Evolutionary conservation across 2,329 filamentous ascomycete genomes (phyloP).

Genomic region (Chaetoscypha palmicola): DNA sequence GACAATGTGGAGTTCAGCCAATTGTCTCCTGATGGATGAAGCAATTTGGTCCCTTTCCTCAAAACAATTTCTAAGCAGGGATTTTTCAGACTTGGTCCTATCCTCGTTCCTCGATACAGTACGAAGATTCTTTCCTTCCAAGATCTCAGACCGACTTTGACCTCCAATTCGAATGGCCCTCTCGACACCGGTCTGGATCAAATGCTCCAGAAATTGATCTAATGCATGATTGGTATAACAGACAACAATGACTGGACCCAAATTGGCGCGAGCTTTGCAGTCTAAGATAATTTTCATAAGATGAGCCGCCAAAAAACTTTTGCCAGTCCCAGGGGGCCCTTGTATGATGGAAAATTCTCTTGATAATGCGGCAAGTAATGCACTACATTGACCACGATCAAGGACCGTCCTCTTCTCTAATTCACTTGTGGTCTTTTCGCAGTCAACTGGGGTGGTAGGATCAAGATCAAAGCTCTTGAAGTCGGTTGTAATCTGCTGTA

Average conservation of each 20-base stretch:
- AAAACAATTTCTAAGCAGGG: slow-evolving; percentile 10
- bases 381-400: slow-evolving; percentile 10
- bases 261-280: slow-evolving; percentile 16
- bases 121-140: slow-evolving; percentile 22
- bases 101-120: slow-evolving; percentile 14
- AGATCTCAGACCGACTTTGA: slow-evolving; percentile 18
- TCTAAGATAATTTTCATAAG: slow-evolving; percentile 29
- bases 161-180: slow-evolving; percentile 44
- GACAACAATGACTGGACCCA: slow-evolving; percentile 33
- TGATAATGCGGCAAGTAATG: slow-evolving; percentile 12
- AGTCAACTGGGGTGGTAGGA: slow-evolving; percentile 21
- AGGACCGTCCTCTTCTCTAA: slow-evolving; percentile 18
- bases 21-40: too few relatives aligned
- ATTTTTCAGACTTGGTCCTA: slow-evolving; percentile 15
- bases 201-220: slow-evolving; percentile 41
- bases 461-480: slow-evolving; percentile 37
- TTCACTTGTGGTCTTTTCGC: neutral
- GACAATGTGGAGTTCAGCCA: slow-evolving; percentile 9
- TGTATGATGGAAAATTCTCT: slow-evolving; percentile 25
- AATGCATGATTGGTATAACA: slow-evolving; percentile 30
- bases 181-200: slow-evolving; percentile 36
- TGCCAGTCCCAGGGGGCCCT: slow-evolving; percentile 26
- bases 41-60: slow-evolving; percentile 6
- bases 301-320: slow-evolving; percentile 24
- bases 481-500: slow-evolving; percentile 32